Conservation (phyloP, 345 rosid genomes). For the Arabidopsis suecica region DNA sequence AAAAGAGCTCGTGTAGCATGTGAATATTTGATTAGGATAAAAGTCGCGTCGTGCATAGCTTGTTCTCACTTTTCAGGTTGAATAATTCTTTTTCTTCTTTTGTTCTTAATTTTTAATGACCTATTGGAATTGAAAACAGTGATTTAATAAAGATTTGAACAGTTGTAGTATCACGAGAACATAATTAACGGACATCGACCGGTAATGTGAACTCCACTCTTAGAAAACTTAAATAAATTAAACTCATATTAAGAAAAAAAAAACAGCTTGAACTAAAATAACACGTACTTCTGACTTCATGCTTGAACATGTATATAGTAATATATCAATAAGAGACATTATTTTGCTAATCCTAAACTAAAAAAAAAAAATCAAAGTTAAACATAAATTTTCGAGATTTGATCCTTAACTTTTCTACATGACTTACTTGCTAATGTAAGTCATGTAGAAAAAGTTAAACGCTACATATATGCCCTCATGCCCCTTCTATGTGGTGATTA, state of each 20-base stretch:
- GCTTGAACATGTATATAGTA: no score
- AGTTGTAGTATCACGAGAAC: neutral
- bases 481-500: neutral
- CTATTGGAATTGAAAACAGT: neutral
- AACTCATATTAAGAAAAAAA: no score
- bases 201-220: neutral
- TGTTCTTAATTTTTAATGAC: neutral
- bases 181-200: neutral
- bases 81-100: neutral
- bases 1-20: slow-evolving; percentile 34
- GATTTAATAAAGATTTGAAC: slow-evolving; percentile 14
- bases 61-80: slow-evolving; percentile 37
- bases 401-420: slow-evolving; percentile 7
- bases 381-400: neutral
- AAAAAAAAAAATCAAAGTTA: no score
- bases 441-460: neutral
- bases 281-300: no score
- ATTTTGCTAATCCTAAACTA: no score
- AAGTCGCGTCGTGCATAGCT: slow-evolving; percentile 20
- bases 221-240: no score
- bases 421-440: neutral
- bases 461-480: neutral
- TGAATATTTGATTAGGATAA: slow-evolving; percentile 27
- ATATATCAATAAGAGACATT: no score
- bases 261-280: no score